A percentile compares a stretch with the other conserved stretches of the same genome.
Evolutionary conservation across 176 grass and related monocot species (phyloP).

Genomic region (Oryza rufipogon): DNA sequence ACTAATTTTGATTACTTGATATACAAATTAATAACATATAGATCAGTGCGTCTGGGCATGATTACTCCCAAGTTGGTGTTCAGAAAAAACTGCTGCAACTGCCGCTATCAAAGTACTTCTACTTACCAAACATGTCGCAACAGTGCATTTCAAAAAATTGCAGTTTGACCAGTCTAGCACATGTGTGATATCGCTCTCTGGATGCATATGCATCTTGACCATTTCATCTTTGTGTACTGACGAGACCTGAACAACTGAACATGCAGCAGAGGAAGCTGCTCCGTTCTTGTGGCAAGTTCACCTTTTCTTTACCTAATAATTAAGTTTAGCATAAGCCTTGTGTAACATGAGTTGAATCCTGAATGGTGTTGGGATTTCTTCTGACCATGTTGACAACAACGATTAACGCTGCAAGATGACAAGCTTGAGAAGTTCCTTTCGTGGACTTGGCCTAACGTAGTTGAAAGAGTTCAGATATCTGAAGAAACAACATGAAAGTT

Average conservation of each 20-base stretch:
- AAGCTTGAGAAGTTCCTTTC: not conserved
- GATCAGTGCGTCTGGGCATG: not conserved
- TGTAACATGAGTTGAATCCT: slow-evolving; percentile 19
- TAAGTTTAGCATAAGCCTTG: not conserved
- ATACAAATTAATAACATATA: not conserved
- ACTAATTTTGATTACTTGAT: not conserved
- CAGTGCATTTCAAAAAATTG: not conserved
- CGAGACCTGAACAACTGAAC: not conserved
- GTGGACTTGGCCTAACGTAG: slow-evolving; percentile 1
- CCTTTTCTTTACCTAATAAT: not conserved
- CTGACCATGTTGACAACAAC: slow-evolving; percentile 1
- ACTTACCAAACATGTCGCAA: not conserved
- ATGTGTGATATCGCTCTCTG: not conserved
- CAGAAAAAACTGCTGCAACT: slow-evolving; percentile 17
- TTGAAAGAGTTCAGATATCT: not conserved
- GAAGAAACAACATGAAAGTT: not conserved
- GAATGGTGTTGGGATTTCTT: not conserved
- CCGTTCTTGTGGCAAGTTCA: not conserved
- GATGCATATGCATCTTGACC: not conserved
- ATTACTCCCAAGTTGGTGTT: not conserved
- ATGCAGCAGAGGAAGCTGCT: slow-evolving; percentile 2
- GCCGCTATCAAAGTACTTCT: not conserved
- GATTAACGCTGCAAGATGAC: not conserved
- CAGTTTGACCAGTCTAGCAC: not conserved
- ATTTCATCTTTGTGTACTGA: not conserved